Percentiles rank a stretch among this genome's conserved stretches.
Conservation (phyloP, 768 basidiomycete genomes). For the Tubosaeta sp. region DNA sequence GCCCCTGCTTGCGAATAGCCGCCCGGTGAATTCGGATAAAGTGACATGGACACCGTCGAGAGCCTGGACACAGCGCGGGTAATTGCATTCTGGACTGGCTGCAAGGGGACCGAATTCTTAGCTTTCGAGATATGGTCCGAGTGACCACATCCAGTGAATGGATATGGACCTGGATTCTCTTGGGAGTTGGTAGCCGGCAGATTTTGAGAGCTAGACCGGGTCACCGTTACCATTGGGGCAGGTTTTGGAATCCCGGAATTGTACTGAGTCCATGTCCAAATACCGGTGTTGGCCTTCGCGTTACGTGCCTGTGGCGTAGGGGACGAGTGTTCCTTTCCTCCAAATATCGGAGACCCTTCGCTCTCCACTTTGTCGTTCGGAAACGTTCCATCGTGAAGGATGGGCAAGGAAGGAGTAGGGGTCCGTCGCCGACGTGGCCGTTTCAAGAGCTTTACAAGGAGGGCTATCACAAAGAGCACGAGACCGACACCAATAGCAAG, state of each 20-base stretch:
- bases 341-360: conserved; percentile 70
- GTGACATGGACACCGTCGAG: conserved; percentile 42
- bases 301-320: conserved; percentile 22
- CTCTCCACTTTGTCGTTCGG: conserved; percentile 42
- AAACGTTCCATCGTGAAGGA: conserved; percentile 53
- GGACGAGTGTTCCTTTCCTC: conserved; percentile 65
- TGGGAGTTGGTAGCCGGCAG: conserved; percentile 11
- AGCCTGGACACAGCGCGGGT: conserved; percentile 39
- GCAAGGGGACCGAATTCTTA: conserved; percentile 30
- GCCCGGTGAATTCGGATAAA: conserved; percentile 44
- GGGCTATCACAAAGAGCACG: conserved; percentile 43
- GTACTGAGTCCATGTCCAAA: conserved; percentile 59
- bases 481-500: conserved; percentile 50
- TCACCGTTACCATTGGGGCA: conserved; percentile 19
- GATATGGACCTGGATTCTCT: conserved; percentile 13
- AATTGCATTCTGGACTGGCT: conserved; percentile 39
- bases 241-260: conserved; percentile 35
- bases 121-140: conserved; percentile 19
- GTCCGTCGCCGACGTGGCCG: conserved; percentile 50
- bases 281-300: conserved; percentile 39
- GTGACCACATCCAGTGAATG: conserved; percentile 26
- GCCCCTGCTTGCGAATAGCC: conserved; percentile 19
- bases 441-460: conserved; percentile 45
- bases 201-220: conserved; percentile 22
- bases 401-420: conserved; percentile 72